Evolutionary conservation across 2,329 filamentous ascomycete species (phyloP).

Genomic region (Cladosporium colombiae): DNA sequence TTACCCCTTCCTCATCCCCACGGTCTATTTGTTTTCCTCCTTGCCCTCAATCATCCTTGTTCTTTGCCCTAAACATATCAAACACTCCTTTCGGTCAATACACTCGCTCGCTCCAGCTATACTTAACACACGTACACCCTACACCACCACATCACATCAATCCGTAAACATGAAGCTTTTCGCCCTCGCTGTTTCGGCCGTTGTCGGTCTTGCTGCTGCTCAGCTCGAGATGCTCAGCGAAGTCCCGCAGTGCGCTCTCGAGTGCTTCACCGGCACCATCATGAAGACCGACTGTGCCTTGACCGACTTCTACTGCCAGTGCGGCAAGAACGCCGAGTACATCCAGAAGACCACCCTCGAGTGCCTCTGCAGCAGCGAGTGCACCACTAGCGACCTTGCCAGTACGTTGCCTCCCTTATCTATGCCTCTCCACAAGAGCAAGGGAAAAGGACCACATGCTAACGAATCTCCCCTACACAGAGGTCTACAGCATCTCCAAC

Average conservation of each 20-base stretch:
- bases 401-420: conserved; percentile 38
- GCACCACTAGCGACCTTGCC: conserved; percentile 40
- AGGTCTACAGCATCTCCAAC: conserved; percentile 25
- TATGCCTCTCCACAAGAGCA: not conserved
- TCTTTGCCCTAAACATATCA: not conserved
- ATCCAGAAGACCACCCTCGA: conserved; percentile 43
- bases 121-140: not conserved
- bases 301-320: conserved; percentile 55
- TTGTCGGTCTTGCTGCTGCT: conserved; percentile 15
- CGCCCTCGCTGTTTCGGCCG: conserved; percentile 15
- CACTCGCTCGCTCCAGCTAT: not conserved
- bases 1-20: not conserved
- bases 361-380: conserved; percentile 41
- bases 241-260: conserved; percentile 27
- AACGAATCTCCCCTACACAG: conserved; percentile 17
- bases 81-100: not conserved
- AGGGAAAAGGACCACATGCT: not conserved
- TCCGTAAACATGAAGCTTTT: conserved; percentile 16
- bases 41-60: not conserved
- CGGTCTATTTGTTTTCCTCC: not conserved
- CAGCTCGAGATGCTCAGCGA: conserved; percentile 16
- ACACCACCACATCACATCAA: not conserved
- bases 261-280: conserved; percentile 53
- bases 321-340: conserved; percentile 44
- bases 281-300: conserved; percentile 49